Evolutionary conservation across 371 early-diverging fungal genomes (phyloP), one percentile per base, ranked within the genome.

Genomic region (Syncephalastrum monosporum): DNA sequence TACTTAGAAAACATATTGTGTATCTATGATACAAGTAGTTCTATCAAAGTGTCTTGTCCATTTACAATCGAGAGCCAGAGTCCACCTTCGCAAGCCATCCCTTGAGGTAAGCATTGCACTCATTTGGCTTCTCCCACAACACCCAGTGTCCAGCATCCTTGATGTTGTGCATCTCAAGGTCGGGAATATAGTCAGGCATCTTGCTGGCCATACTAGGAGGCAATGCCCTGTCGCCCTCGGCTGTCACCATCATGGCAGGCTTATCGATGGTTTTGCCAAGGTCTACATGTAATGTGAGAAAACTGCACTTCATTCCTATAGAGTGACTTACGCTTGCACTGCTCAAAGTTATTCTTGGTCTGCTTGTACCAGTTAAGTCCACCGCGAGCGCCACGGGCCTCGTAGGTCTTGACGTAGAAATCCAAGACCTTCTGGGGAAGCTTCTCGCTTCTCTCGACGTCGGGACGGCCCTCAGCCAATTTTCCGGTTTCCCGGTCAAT

Each of bases 351-450:
- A 44, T 64, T 68, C 27, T 64, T 55, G 0, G 68, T 60, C 48
- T 74, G 74, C 49, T 71, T 69, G 51, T 79, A 79, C 69, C 72
- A 76, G 45, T 79, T 74, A 29, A 76, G 64, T 41, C 72, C 65
- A 42, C 79, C 79, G 49, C 63, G 67, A 19, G 67, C 54, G 53
- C 79, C 79, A 33, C 50, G 49, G 27, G 61, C 57, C 8, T 65
- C 59, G 24, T 69, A 70, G 16, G 51, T 49, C 10, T 68, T 60
- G 13, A 76, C 61, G 44, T 79, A 79, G 38, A 76, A 74, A 42
- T 76, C 64, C 27, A 74, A 24, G 1, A 64, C 51, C 53, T 63
- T 59, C 50, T 67, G 64, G 14, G 71, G 61, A 4, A 79, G 15
- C 5, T 27, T 29, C 23, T 71, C 64, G 53, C 65, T 65, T 42